A percentile compares a stretch with the other conserved stretches of the same genome.
Evolutionary conservation across 2,329 filamentous ascomycete species (phyloP).

Genomic region (Aspergillus quadrilineatus): DNA sequence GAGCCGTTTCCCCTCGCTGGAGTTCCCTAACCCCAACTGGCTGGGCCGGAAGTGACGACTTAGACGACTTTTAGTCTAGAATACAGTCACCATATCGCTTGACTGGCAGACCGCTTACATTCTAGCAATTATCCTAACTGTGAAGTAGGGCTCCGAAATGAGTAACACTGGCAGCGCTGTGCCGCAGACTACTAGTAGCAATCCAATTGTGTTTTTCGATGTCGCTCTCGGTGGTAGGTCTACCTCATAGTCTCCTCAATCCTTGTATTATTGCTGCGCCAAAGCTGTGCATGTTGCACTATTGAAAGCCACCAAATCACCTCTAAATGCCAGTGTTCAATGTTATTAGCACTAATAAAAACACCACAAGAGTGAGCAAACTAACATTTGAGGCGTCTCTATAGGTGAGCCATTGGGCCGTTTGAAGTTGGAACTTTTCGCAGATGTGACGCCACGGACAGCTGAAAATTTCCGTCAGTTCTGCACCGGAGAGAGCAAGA

Average conservation of each 20-base stretch:
- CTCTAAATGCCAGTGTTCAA: too few species aligned
- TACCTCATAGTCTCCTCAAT: neutral
- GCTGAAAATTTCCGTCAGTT: conserved; percentile 97
- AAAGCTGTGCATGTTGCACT: neutral
- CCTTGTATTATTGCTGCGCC: neutral
- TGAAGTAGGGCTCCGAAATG: neutral
- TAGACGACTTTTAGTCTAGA: too few species aligned
- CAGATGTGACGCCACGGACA: conserved; percentile 78
- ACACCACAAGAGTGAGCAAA: neutral
- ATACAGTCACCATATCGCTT: neutral
- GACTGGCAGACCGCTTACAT: neutral
- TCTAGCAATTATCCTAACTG: neutral
- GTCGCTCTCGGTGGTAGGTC: conserved; percentile 47
- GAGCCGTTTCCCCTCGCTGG: neutral
- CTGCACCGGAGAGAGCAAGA: conserved; percentile 90
- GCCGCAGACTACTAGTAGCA: conserved; percentile 19
- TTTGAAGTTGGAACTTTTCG: conserved; percentile 88
- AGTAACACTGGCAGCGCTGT: neutral
- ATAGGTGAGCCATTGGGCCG: conserved; percentile 81
- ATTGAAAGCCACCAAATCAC: too few species aligned
- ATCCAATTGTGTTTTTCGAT: conserved; percentile 53
- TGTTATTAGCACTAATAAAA: neutral
- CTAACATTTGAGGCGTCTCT: neutral
- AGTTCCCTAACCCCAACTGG: neutral
- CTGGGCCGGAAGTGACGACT: neutral